Evolutionary conservation across 2,329 filamentous ascomycete genomes (phyloP), one percentile per base, ranked within the genome.

Genomic region (Byssoonygena ceratinophila): DNA sequence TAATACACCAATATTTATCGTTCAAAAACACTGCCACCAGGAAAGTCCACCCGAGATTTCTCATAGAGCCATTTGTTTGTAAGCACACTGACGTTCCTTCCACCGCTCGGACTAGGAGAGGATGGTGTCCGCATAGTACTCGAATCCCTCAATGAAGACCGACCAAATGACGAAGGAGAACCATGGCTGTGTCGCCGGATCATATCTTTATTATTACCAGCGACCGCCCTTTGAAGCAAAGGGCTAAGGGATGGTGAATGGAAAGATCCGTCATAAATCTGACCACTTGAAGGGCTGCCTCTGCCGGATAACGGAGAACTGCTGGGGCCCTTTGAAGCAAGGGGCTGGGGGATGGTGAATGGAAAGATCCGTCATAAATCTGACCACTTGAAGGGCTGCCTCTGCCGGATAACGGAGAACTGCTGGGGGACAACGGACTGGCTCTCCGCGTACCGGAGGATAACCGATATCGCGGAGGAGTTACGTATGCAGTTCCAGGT

Each of bases 51-150:
- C 40, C 66, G 62, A 48, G 85, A 84, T 70, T 83, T 87, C 68
- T 96, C 88, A 64, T 95, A 97, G 55, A 96, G 69, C 91, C 91
- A 97, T 71, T 92, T 94, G 72, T 82, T 95, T 69, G 91, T 96
- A 64, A 96, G 64, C 0, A 82, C 82, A 49, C 94, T 81, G 59
- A 81, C 89, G 53, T 81, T 78, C 71, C 85, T 88, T 34, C 78
- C 66, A 48, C 61, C 76, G 4, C 74, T 70, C 0, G 87, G 85
- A 58, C 82, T 90, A 1, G 86, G 85, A 16, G 84, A 83, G 12
- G 78, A 75, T 1, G 84, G 81, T 0, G 70, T 71, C n/a, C 80
- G 79, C 18, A 81, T 79, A 54, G 69, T 47, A 53, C 72, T 76
- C 36, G 71, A 69, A 54, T 66, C 68, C 52, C 62, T 60, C 25